Base-by-base conservation (phyloP, 768 basidiomycete genomes). In the Lentinula edodes region DNA sequence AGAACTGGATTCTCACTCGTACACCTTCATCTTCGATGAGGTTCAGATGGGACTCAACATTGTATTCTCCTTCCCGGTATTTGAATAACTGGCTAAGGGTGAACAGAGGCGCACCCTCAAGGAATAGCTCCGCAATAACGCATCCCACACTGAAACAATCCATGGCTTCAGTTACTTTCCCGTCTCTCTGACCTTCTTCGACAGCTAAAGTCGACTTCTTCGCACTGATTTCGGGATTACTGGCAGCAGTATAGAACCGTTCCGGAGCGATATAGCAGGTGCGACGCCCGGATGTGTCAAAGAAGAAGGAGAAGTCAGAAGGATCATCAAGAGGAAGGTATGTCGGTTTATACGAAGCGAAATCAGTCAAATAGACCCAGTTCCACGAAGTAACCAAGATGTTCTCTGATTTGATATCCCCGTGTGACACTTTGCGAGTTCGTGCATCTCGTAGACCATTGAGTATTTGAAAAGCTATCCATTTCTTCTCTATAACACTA, bases 261-360 rank as follows among this genome's bases (percentile, higher is more conserved):
- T 99, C 97, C 0, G 97, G 97, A 0, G 97, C 97, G 62, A 99
- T 79, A 69, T 98, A 98, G 72, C 97, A 99, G 1, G 93, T 95
- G 10, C 96, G 83, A 6, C 94, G 81, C 1, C 93, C 93, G 12
- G 93, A 94, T 4, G 93, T 94, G 73, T 99, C 97, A 73, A 95
- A 98, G 80, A 88, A 99, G 78, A 95, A 97, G 4, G 95, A 95
- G 73, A 98, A 99, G 75, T 96, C 95, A 7, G 95, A 87, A 3
- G 97, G 97, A 70, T 98, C 95, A 69, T 99, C 94, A 48, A 98
- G 82, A 0, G 97, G 97, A 10, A 99, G 84, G 72, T 87, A 92
- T 2, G 94, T 95, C 0, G 95, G 97, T 71, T 99, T 99, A 83
- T 92, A 95, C 0, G 88, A 83, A 0, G 95, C 92, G 71, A 98